Conservation (phyloP, 2,329 filamentous ascomycete genomes). For the Atkinsonella texensis region DNA sequence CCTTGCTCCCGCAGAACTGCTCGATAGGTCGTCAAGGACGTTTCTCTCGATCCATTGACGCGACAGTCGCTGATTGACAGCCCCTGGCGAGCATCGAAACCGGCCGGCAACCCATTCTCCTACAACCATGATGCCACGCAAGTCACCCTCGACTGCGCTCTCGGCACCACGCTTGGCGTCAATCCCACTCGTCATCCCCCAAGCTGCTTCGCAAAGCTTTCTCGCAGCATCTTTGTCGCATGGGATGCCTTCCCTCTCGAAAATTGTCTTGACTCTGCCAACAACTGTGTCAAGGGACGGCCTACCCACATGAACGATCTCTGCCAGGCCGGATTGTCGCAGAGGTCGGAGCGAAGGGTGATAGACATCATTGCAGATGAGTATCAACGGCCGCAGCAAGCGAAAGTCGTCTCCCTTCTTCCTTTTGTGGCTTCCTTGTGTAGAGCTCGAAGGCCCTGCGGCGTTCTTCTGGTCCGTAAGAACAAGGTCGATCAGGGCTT, state of each 20-base stretch:
- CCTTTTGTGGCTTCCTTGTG: conserved; percentile 31
- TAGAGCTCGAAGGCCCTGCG: conserved; percentile 16
- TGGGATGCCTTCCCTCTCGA: conserved; percentile 77
- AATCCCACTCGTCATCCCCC: conserved; percentile 64
- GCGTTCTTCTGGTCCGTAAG: conserved; percentile 72
- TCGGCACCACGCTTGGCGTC: conserved; percentile 58
- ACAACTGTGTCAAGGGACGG: conserved; percentile 80
- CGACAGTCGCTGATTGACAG: conserved; percentile 41
- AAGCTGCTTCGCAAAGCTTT: conserved; percentile 70
- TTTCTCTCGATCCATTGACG: conserved; percentile 67
- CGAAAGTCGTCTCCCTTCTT: conserved; percentile 80
- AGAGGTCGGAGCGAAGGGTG: conserved; percentile 78
- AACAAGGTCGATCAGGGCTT: conserved; percentile 84
- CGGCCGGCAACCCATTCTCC: conserved; percentile 76
- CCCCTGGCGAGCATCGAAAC: conserved; percentile 38
- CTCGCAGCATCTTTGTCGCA: conserved; percentile 84
- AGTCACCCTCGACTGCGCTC: conserved; percentile 57
- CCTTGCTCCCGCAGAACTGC: conserved; percentile 59
- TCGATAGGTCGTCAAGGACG: conserved; percentile 53
- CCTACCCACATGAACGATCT: conserved; percentile 85
- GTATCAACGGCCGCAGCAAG: conserved; percentile 73
- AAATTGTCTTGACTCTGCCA: conserved; percentile 66
- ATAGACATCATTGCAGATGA: conserved; percentile 97
- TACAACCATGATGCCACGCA: conserved; percentile 75
- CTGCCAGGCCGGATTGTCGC: conserved; percentile 72